phyloP scores from a whole-genome alignment of 441 rosid genomes.

The Pelargonium fulgidum region DNA sequence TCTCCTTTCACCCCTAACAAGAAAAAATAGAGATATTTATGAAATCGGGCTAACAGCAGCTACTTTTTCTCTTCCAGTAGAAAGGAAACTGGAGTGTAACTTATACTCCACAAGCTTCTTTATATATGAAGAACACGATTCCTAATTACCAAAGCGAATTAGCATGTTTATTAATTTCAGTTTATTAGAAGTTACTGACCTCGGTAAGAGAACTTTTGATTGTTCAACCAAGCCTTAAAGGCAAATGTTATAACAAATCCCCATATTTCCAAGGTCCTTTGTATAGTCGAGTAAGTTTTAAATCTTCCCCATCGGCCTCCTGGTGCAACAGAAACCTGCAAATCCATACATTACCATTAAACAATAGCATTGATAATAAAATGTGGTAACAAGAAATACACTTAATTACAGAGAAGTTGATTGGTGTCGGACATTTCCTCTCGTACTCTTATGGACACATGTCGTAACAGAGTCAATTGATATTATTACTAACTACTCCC shows the following conservation, averaged over 20 bases:
- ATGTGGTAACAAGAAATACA: too few species aligned
- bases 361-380: too few species aligned
- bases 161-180: background rate
- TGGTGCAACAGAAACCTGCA: conserved; percentile 88
- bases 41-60: background rate
- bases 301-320: conserved; percentile 97
- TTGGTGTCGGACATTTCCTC: too few species aligned
- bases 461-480: too few species aligned
- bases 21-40: background rate
- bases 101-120: background rate
- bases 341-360: background rate
- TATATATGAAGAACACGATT: background rate
- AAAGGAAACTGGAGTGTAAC: background rate
- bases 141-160: background rate
- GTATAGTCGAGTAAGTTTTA: conserved; percentile 86
- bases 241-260: conserved; percentile 68
- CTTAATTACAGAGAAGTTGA: too few species aligned
- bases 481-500: too few species aligned
- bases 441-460: too few species aligned
- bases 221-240: conserved; percentile 78
- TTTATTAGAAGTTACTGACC: conserved; percentile 36
- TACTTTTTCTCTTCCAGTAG: background rate
- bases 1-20: too few species aligned
- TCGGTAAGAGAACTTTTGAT: conserved; percentile 75
- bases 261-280: conserved; percentile 95